Percentiles rank a stretch among this genome's conserved stretches.
These are phyloP conservation scores for Kingdonia uniflora DNA, from an alignment of 164 flowering plant genomes.

Conservation along the genomic window DNA sequence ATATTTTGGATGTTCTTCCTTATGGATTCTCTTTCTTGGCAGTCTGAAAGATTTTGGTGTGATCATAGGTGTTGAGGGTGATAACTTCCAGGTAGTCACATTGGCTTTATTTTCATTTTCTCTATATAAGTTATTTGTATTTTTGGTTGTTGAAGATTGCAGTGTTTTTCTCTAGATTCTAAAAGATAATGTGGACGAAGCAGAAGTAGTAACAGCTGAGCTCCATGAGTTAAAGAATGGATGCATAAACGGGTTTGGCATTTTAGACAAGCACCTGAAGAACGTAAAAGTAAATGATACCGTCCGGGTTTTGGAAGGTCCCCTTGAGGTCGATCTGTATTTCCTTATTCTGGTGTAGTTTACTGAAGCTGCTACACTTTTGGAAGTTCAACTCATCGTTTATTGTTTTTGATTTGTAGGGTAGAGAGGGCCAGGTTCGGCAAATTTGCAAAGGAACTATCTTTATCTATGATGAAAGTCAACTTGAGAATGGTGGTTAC, in stretches of 20 bases:
- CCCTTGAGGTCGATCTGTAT: slow-evolving; percentile 43
- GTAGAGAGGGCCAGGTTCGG: slow-evolving; percentile 60
- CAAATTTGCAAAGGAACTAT: slow-evolving; percentile 56
- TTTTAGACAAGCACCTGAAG: slow-evolving; percentile 47
- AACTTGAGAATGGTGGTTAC: slow-evolving; percentile 63
- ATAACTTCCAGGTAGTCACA: slow-evolving; percentile 51
- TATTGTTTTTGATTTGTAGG: slow-evolving; percentile 38
- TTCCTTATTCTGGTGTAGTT: not conserved
- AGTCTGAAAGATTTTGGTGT: slow-evolving; percentile 81
- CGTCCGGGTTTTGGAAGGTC: slow-evolving; percentile 69
- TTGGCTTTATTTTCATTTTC: not conserved
- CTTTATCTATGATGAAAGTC: slow-evolving; percentile 60
- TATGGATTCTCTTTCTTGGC: slow-evolving; percentile 13
- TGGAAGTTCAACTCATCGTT: not conserved
- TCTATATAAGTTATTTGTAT: not conserved
- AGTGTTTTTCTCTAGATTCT: slow-evolving; percentile 41
- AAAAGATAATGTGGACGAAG: slow-evolving; percentile 47
- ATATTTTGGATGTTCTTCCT: too few relatives aligned
- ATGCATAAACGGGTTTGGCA: slow-evolving; percentile 40
- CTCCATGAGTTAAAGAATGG: slow-evolving; percentile 38
- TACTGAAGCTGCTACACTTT: not conserved
- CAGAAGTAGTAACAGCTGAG: slow-evolving; percentile 32
- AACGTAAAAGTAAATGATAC: slow-evolving; percentile 45
- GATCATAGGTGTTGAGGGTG: slow-evolving; percentile 52
- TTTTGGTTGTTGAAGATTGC: not conserved